phyloP scores from a whole-genome alignment of 176 grass and related monocot species.

The Metroxylon sagu region DNA sequence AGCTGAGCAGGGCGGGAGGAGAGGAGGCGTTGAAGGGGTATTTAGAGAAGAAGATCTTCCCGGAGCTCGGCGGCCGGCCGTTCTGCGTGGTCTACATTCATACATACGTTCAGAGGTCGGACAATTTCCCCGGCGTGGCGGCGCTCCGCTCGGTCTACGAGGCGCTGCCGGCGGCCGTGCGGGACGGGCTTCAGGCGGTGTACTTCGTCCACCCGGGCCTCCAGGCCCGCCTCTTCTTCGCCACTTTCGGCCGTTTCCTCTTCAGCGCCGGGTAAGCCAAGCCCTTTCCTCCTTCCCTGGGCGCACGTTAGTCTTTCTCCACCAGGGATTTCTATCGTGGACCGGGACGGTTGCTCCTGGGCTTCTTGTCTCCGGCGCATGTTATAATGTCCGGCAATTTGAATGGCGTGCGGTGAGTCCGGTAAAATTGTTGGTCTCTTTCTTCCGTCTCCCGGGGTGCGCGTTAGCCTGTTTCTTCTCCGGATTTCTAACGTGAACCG shows the following conservation, averaged over 20 bases:
- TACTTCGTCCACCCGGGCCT: constrained; percentile 89
- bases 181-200: constrained; percentile 42
- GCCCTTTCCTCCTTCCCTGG: neutral
- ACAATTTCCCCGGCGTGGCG: constrained; percentile 67
- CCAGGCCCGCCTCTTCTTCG: constrained; percentile 87
- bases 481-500: no score
- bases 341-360: no score
- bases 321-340: no score
- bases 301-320: neutral
- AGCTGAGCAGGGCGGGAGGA: constrained; percentile 35
- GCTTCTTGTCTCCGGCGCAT: no score
- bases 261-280: constrained; percentile 56
- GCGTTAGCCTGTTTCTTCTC: no score
- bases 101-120: constrained; percentile 46
- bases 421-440: no score
- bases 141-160: constrained; percentile 60
- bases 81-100: constrained; percentile 79
- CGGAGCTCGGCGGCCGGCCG: constrained; percentile 29
- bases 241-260: constrained; percentile 68
- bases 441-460: no score
- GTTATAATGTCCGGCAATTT: no score
- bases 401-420: no score
- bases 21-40: constrained; percentile 38
- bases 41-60: constrained; percentile 38
- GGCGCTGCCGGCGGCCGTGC: constrained; percentile 28